Evolutionary conservation across 2,329 filamentous ascomycete genomes (phyloP).

Genomic region (Ophiostoma angusticollis): DNA sequence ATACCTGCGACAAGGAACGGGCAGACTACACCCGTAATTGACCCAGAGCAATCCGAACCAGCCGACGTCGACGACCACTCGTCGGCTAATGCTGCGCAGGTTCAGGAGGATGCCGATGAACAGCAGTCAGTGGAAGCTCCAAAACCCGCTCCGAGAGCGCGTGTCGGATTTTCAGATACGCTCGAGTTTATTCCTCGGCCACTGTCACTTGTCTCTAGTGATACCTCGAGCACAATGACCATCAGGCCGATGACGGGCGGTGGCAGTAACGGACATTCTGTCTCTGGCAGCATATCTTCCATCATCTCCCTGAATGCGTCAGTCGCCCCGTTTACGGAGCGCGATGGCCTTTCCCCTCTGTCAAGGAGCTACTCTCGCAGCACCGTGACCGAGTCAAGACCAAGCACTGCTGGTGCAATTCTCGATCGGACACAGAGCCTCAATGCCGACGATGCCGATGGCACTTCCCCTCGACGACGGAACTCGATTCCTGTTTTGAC

Average conservation of each 20-base stretch:
- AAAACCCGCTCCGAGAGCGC: constrained; percentile 33
- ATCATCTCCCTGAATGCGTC: constrained; percentile 47
- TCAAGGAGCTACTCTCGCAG: constrained; percentile 29
- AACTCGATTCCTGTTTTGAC: constrained; percentile 47
- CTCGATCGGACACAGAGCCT: constrained; percentile 38
- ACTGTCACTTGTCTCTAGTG: constrained; percentile 70
- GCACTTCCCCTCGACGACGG: constrained; percentile 34
- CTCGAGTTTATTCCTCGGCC: constrained; percentile 75
- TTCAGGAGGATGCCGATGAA: constrained; percentile 7
- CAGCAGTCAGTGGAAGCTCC: constrained; percentile 2
- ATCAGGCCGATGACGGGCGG: constrained; percentile 32
- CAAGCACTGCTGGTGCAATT: constrained; percentile 60
- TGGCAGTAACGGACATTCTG: constrained; percentile 43
- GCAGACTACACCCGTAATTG: constrained; percentile 7
- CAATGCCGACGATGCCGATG: constrained; percentile 20
- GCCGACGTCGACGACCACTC: neutral
- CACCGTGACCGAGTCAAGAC: constrained; percentile 36
- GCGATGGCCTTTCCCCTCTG: constrained; percentile 25
- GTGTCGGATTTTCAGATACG: constrained; percentile 74
- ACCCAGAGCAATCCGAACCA: constrained; percentile 7
- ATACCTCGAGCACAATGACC: constrained; percentile 67
- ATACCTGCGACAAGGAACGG: constrained; percentile 8
- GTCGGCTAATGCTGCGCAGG: neutral
- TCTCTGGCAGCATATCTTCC: constrained; percentile 70
- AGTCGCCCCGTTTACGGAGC: constrained; percentile 26